phyloP scores from a whole-genome alignment of 805 yeast genomes.

The Saccharomycopsis synnaedendra region DNA sequence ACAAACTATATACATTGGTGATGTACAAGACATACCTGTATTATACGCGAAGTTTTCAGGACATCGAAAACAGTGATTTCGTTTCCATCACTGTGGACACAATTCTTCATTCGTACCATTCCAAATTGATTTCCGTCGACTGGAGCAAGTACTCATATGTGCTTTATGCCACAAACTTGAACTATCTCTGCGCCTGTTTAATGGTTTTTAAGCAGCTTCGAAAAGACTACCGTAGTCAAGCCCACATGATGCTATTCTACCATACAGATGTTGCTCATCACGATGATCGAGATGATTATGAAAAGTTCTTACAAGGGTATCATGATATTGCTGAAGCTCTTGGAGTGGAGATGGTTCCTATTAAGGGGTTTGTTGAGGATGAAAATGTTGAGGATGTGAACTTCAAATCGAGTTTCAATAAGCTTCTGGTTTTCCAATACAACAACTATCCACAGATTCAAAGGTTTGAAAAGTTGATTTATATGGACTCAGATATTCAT shows the following conservation, averaged over 20 bases:
- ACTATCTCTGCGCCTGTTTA: constrained; percentile 41
- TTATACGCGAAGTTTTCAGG: background rate
- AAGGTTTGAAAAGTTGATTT: constrained; percentile 38
- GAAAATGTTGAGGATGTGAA: constrained; percentile 19
- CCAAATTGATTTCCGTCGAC: constrained; percentile 19
- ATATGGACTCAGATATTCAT: constrained; percentile 46
- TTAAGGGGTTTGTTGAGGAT: constrained; percentile 19
- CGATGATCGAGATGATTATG: constrained; percentile 16
- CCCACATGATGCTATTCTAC: constrained; percentile 34
- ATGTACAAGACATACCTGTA: constrained; percentile 7
- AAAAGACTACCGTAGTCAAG: constrained; percentile 26
- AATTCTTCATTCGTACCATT: background rate
- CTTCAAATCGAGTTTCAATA: constrained; percentile 46
- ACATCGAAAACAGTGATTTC: background rate
- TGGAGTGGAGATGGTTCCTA: constrained; percentile 20
- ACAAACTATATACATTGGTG: background rate
- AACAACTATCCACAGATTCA: constrained; percentile 8
- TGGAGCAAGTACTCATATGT: constrained; percentile 45
- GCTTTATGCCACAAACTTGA: constrained; percentile 44
- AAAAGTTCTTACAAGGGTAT: constrained; percentile 3
- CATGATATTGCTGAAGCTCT: constrained; percentile 13
- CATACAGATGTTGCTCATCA: constrained; percentile 10
- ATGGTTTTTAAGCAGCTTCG: constrained; percentile 33
- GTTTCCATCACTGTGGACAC: background rate
- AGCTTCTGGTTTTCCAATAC: constrained; percentile 39